These are phyloP conservation scores for Tetracladium marchalianum DNA, from an alignment of 495 filamentous ascomycete genomes.

Conservation along the genomic window DNA sequence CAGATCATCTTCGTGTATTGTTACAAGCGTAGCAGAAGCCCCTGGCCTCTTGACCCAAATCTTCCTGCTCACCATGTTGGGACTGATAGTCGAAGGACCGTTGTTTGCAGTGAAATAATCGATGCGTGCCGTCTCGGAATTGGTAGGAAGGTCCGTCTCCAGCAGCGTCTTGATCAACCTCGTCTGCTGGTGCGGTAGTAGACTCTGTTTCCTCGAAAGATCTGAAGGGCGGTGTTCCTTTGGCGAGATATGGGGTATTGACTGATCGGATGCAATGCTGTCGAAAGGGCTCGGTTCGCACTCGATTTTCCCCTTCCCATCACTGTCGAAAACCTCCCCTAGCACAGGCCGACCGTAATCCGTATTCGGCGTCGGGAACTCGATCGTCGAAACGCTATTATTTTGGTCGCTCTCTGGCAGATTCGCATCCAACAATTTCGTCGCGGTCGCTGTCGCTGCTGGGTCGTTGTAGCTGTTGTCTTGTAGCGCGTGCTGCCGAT, in stretches of 20 bases:
- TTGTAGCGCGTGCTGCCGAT: conserved; percentile 4
- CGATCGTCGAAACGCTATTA: conserved; percentile 14
- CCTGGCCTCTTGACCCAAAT: conserved; percentile 87
- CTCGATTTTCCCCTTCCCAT: not conserved
- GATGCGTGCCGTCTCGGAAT: conserved; percentile 22
- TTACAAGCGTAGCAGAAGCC: conserved; percentile 78
- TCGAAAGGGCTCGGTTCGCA: not conserved
- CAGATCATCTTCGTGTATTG: conserved; percentile 76
- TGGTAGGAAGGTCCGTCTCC: conserved; percentile 21
- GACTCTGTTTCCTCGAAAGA: conserved; percentile 25
- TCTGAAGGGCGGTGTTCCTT: conserved; percentile 6
- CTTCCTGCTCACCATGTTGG: conserved; percentile 45
- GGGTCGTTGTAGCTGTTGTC: conserved; percentile 2
- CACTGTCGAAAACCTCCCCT: conserved; percentile 4
- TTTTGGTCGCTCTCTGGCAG: conserved; percentile 10
- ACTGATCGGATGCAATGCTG: not conserved
- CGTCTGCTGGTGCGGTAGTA: conserved; percentile 36
- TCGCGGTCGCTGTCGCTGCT: not conserved
- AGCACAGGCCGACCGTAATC: conserved; percentile 10
- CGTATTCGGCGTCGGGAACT: conserved; percentile 19
- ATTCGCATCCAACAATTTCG: not conserved
- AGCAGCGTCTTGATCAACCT: conserved; percentile 37
- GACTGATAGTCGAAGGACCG: conserved; percentile 27
- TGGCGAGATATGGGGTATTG: not conserved
- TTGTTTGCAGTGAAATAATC: conserved; percentile 23